Conservation (phyloP, 2,329 filamentous ascomycete species). For the Pseudopithomyces chartarum region DNA sequence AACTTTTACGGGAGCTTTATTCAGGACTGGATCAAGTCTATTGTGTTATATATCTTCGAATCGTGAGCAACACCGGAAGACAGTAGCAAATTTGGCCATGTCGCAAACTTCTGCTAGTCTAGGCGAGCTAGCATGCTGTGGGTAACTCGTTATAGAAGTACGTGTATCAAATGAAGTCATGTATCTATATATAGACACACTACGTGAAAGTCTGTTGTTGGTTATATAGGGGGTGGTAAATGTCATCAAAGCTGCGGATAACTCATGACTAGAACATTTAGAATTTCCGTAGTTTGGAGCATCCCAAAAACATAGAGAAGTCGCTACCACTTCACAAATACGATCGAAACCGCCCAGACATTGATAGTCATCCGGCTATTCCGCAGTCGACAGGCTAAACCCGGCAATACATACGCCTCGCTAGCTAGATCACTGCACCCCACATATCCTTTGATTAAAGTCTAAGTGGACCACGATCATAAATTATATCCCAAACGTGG, state of each 20-base stretch:
- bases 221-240: too few relatives aligned
- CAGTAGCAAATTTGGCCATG: too few relatives aligned
- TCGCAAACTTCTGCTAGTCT: too few relatives aligned
- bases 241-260: background rate
- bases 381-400: constrained; percentile 36
- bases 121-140: too few relatives aligned
- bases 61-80: too few relatives aligned
- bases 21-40: too few relatives aligned
- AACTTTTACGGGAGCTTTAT: too few relatives aligned
- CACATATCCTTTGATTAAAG: constrained; percentile 28
- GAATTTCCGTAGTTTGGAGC: background rate
- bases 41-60: too few relatives aligned
- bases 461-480: constrained; percentile 20
- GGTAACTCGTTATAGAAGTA: too few relatives aligned
- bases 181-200: too few relatives aligned
- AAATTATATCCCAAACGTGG: constrained; percentile 12
- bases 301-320: background rate
- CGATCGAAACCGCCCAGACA: constrained; percentile 3
- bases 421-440: constrained; percentile 24
- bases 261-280: background rate
- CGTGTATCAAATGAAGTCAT: too few relatives aligned
- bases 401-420: constrained; percentile 23
- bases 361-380: constrained; percentile 28
- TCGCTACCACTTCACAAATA: background rate
- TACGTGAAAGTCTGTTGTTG: too few relatives aligned